phyloP scores from a whole-genome alignment of 2,329 filamentous ascomycete genomes.

The Alternaria burnsii region DNA sequence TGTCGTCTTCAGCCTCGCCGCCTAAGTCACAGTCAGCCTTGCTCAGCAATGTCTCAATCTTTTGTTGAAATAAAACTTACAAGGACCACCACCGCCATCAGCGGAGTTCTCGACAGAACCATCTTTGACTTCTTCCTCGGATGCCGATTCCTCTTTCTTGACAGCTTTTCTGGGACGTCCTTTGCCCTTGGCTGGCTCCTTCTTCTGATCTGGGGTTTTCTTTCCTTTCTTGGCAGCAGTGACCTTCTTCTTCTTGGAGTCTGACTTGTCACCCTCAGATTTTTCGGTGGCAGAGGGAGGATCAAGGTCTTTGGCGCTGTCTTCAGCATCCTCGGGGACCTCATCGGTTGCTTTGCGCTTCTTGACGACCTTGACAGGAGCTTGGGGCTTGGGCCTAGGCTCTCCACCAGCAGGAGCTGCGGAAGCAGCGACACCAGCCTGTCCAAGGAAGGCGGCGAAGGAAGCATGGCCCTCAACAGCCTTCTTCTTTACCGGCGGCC shows the following conservation, averaged over 20 bases:
- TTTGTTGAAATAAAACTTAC: conserved; percentile 24
- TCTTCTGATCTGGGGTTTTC: conserved; percentile 1
- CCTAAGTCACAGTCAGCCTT: conserved; percentile 22
- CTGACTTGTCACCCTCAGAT: conserved; percentile 12
- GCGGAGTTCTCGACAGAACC: conserved; percentile 13
- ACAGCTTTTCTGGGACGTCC: conserved; percentile 29
- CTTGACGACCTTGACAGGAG: not conserved
- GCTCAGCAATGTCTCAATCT: conserved; percentile 18
- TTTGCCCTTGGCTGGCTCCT: not conserved
- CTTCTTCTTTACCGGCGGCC: conserved; percentile 44
- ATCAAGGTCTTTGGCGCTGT: conserved; percentile 29
- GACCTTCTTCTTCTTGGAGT: conserved; percentile 21
- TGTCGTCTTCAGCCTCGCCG: conserved; percentile 8
- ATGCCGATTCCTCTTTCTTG: conserved; percentile 31
- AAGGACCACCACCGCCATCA: conserved; percentile 26
- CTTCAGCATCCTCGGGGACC: not conserved
- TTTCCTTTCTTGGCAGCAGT: conserved; percentile 26
- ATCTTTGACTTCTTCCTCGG: conserved; percentile 12
- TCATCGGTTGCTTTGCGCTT: conserved; percentile 39
- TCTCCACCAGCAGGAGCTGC: conserved; percentile 10
- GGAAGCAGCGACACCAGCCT: not conserved
- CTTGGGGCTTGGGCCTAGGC: conserved; percentile 21
- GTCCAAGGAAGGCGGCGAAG: conserved; percentile 36
- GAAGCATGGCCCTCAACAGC: conserved; percentile 32
- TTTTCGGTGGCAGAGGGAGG: conserved; percentile 26